These are phyloP conservation scores for Nannizzia gypsea DNA, from an alignment of 2,329 filamentous ascomycete genomes.

Conservation along the genomic window DNA sequence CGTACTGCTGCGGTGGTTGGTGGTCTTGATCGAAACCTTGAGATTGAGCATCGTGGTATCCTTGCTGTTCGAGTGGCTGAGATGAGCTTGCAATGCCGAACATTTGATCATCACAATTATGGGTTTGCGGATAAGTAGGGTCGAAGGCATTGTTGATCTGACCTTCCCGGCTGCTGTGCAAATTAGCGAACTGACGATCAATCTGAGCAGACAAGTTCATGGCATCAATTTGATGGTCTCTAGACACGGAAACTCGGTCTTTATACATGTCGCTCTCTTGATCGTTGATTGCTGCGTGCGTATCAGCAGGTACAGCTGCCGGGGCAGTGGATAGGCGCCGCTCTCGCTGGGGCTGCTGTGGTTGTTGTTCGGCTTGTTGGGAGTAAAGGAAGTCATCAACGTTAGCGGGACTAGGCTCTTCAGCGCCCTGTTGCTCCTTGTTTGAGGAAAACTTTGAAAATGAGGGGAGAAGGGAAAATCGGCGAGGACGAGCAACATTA, in stretches of 20 bases:
- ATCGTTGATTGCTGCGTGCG: conserved; percentile 12
- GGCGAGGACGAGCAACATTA: conserved; percentile 47
- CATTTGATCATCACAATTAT: conserved; percentile 12
- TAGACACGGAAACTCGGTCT: not conserved
- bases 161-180: conserved; percentile 27
- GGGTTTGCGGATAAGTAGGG: not conserved
- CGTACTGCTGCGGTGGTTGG: not conserved
- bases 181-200: conserved; percentile 31
- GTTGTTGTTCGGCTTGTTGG: conserved; percentile 11
- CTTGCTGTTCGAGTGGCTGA: not conserved
- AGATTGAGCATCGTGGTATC: not conserved
- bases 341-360: conserved; percentile 8
- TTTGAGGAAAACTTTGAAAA: conserved; percentile 45
- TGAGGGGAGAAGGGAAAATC: conserved; percentile 59
- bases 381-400: conserved; percentile 17
- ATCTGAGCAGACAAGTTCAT: conserved; percentile 32
- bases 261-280: conserved; percentile 1
- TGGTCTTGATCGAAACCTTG: not conserved
- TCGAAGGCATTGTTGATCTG: conserved; percentile 14
- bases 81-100: conserved; percentile 21
- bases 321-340: conserved; percentile 29
- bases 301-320: conserved; percentile 11
- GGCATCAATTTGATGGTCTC: conserved; percentile 15
- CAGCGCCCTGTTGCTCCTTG: conserved; percentile 37
- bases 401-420: conserved; percentile 31